Evolutionary conservation across 2,329 filamentous ascomycete species (phyloP).

Genomic region (Polytolypa hystricis): DNA sequence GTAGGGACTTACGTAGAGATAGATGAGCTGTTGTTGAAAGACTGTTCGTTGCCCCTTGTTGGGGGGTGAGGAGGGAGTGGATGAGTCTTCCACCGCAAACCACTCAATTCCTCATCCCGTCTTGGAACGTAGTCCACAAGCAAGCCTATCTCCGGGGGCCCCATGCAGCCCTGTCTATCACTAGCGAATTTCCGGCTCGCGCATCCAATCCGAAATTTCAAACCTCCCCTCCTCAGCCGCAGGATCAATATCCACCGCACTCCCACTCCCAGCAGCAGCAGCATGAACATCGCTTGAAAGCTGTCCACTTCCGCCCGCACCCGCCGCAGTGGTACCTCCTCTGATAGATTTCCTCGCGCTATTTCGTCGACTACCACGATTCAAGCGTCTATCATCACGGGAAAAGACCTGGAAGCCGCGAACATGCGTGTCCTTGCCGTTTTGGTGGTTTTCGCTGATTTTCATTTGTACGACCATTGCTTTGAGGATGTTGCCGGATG

Average conservation of each 20-base stretch:
- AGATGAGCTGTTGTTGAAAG: no score
- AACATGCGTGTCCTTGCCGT: slow-evolving; percentile 97
- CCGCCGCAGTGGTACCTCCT: slow-evolving; percentile 2
- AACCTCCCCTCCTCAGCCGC: slow-evolving; percentile 20
- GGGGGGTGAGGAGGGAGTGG: no score
- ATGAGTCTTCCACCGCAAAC: no score
- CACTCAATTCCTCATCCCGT: no score
- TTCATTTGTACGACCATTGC: slow-evolving; percentile 85
- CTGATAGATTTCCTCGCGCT: slow-evolving; percentile 22
- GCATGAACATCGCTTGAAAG: slow-evolving; percentile 10
- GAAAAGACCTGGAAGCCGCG: slow-evolving; percentile 81
- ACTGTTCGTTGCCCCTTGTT: no score
- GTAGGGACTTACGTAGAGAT: no score
- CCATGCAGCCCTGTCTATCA: no score
- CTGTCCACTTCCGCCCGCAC: slow-evolving; percentile 1
- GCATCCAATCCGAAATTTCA: slow-evolving; percentile 40
- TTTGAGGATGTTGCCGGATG: slow-evolving; percentile 62
- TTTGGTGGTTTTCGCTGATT: slow-evolving; percentile 94
- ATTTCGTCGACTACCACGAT: slow-evolving; percentile 16
- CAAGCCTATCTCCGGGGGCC: no score
- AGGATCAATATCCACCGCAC: slow-evolving; percentile 18
- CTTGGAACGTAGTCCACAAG: no score
- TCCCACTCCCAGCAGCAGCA: slow-evolving; percentile 12
- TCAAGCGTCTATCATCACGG: slow-evolving; percentile 29
- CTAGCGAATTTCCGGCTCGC: slow-evolving; percentile 37